Evolutionary conservation across 2,329 filamentous ascomycete genomes (phyloP).

Genomic region (Colletotrichum sp.): DNA sequence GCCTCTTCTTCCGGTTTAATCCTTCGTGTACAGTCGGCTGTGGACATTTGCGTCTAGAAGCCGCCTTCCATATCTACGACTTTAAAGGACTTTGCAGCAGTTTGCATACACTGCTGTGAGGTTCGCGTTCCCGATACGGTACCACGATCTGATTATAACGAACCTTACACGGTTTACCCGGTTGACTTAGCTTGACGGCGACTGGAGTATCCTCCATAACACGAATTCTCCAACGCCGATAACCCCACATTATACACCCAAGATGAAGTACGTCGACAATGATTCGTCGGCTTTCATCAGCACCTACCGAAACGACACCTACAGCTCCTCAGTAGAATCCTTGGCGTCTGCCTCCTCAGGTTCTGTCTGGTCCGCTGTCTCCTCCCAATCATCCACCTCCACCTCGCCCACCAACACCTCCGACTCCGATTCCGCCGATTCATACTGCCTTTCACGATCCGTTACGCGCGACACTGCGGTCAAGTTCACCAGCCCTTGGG

Average conservation of each 20-base stretch:
- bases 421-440: conserved; percentile 55
- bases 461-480: conserved; percentile 32
- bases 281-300: conserved; percentile 58
- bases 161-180: conserved; percentile 32
- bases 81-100: conserved; percentile 40
- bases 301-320: conserved; percentile 60
- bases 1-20: conserved; percentile 65
- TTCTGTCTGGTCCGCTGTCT: conserved; percentile 79
- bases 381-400: conserved; percentile 73
- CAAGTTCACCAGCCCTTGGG: conserved; percentile 34
- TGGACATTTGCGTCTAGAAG: conserved; percentile 48
- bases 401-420: conserved; percentile 69
- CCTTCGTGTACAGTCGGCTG: conserved; percentile 57
- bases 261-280: conserved; percentile 63
- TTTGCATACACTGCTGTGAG: conserved; percentile 43
- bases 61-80: conserved; percentile 44
- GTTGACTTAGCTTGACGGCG: conserved; percentile 36
- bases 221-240: conserved; percentile 20
- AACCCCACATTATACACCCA: conserved; percentile 34
- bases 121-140: conserved; percentile 40
- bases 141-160: conserved; percentile 30
- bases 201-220: conserved; percentile 32
- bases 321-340: conserved; percentile 73
- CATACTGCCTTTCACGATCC: conserved; percentile 42
- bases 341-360: conserved; percentile 78